A percentile compares a stretch with the other conserved stretches of the same genome.
Conservation (phyloP, 208 protist species). For the Crithidia brevicula region DNA sequence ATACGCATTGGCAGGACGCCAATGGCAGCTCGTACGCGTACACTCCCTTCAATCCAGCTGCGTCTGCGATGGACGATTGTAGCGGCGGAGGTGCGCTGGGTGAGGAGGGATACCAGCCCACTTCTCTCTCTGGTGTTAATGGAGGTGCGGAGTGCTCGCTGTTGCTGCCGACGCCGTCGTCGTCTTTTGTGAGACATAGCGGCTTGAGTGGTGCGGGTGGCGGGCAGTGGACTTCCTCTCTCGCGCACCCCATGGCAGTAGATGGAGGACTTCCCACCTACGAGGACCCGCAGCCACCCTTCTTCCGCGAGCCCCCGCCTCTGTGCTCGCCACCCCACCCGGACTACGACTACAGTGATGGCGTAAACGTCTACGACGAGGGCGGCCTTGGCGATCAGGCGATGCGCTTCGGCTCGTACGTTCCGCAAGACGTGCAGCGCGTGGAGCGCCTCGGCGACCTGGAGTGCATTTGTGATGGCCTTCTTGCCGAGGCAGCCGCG, state of each 20-base stretch:
- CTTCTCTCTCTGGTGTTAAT: not conserved
- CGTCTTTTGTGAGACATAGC: not conserved
- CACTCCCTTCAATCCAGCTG: slow-evolving; percentile 2
- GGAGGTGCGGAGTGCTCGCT: too few relatives aligned
- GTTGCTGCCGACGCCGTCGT: too few relatives aligned
- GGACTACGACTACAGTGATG: slow-evolving; percentile 18
- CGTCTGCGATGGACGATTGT: not conserved
- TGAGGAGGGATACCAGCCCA: not conserved
- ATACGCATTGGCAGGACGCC: slow-evolving; percentile 18
- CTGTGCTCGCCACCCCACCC: not conserved
- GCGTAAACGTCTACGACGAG: not conserved
- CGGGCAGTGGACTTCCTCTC: not conserved
- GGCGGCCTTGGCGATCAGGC: not conserved
- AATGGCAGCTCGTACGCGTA: not conserved
- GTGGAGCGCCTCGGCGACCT: slow-evolving; percentile 22
- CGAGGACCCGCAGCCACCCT: not conserved
- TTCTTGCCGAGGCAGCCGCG: slow-evolving; percentile 17
- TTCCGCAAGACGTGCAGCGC: slow-evolving; percentile 24
- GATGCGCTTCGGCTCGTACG: slow-evolving; percentile 1
- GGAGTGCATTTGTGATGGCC: slow-evolving; percentile 15
- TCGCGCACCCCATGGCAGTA: too few relatives aligned
- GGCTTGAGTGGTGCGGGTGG: not conserved
- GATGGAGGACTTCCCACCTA: not conserved
- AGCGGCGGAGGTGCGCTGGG: not conserved
- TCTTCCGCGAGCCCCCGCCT: not conserved